Base-by-base conservation (phyloP, 345 rosid species). In the Geranium brycei region DNA sequence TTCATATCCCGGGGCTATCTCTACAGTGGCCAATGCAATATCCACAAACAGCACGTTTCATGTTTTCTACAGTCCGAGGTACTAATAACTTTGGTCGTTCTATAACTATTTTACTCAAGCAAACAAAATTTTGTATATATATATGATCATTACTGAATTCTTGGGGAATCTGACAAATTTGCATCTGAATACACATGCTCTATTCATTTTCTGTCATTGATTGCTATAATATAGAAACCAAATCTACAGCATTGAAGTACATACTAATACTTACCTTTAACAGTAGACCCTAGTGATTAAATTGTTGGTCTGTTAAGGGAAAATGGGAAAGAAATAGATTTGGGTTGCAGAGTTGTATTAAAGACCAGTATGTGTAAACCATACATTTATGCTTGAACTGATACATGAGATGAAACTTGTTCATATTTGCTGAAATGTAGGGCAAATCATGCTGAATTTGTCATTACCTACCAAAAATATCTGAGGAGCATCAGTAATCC, bases 31-130 rank as follows among this genome's bases (percentile, higher is more conserved):
- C 66, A 78, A 78, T 77, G 96, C 96, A 64, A 59, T 87, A 62
- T 81, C 87, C 55, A 82, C 77, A 41, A 84, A 80, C 56, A 87
- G 82, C 75, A 68, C 74, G 73, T 91, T 91, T 71, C 80, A 79
- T 73, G 91, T 87, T 18, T 78, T 81, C 67, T 91, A 91, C 73
- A 82, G 92, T 75, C 98, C 98, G 68, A 87, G 96, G 98, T 91
- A 87, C 57, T 19, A 10, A 47, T 13, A 15, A 40, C 59, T 19
- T 62, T 32, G 31, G 7, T 57, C 55, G n/a, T 31, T 47, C 7
- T 47, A 10, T 6, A 13, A 38, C 59, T n/a, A 10, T 2, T 63
- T 41, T 51, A 57, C 12, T 31, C 7, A 19, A 63, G 32, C 38
- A 47, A 62, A 23, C 47, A 31, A 60, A 5, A 10, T 5, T 38